phyloP scores from a whole-genome alignment of 2,329 filamentous ascomycete genomes.

The Orbilia javanica region DNA sequence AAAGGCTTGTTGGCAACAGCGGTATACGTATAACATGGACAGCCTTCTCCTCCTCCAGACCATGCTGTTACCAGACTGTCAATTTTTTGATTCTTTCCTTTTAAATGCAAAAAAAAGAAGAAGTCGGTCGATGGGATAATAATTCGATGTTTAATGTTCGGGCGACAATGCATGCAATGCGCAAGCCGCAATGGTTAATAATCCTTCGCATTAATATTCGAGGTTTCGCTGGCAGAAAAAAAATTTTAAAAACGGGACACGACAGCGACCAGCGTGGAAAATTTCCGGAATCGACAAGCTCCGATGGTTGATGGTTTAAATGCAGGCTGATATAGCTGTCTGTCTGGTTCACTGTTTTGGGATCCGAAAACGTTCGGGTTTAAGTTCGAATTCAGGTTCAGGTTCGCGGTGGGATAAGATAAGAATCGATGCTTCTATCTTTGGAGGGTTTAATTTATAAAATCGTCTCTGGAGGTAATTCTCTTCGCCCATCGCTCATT shows the following conservation, averaged over 20 bases:
- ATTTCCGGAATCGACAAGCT: constrained; percentile 43
- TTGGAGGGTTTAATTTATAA: neutral
- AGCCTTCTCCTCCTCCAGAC: constrained; percentile 17
- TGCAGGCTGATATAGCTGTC: constrained; percentile 21
- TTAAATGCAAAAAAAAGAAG: too few relatives aligned
- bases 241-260: neutral
- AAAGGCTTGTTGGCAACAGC: constrained; percentile 1
- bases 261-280: constrained; percentile 18
- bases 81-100: too few relatives aligned
- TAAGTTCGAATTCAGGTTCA: neutral
- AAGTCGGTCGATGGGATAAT: constrained; percentile 3
- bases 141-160: constrained; percentile 4
- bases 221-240: constrained; percentile 20
- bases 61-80: constrained; percentile 25
- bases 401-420: neutral
- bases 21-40: too few relatives aligned
- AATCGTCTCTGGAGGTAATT: too few relatives aligned
- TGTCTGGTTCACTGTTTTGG: neutral
- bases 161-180: neutral
- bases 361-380: neutral
- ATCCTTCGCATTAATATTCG: constrained; percentile 18
- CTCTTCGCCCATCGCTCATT: too few relatives aligned
- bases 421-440: constrained; percentile 1
- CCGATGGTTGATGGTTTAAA: constrained; percentile 41
- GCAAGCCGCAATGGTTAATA: constrained; percentile 12